Evolutionary conservation across 805 yeast species (phyloP).

Genomic region (Isabelozyma heimii): DNA sequence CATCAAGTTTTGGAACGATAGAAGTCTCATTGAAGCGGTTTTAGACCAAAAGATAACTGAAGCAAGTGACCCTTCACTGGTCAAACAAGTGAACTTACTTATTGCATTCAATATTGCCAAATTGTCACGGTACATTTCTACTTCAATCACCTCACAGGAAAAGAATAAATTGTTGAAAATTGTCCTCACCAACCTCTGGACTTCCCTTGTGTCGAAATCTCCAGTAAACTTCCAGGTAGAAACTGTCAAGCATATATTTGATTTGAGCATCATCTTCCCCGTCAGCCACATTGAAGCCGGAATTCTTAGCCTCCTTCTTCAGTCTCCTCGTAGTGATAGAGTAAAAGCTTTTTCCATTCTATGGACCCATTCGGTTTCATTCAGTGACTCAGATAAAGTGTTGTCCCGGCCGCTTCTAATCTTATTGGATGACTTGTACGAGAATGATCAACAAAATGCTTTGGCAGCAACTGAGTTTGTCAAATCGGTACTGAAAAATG

Average conservation of each 20-base stretch:
- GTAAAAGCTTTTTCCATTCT: slow-evolving; percentile 58
- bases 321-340: slow-evolving; percentile 30
- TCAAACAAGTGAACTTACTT: slow-evolving; percentile 13
- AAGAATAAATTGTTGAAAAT: slow-evolving; percentile 38
- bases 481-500: slow-evolving; percentile 40
- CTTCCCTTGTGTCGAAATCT: slow-evolving; percentile 44
- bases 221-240: slow-evolving; percentile 64
- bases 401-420: slow-evolving; percentile 64
- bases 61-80: slow-evolving; percentile 3
- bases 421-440: slow-evolving; percentile 60
- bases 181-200: slow-evolving; percentile 52
- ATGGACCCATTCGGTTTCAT: slow-evolving; percentile 68
- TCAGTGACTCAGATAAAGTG: slow-evolving; percentile 48
- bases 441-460: slow-evolving; percentile 40
- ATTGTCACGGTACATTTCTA: slow-evolving; percentile 35
- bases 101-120: slow-evolving; percentile 44
- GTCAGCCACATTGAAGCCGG: slow-evolving; percentile 70
- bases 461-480: slow-evolving; percentile 51
- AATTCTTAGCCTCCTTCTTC: slow-evolving; percentile 52
- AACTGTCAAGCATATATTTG: slow-evolving; percentile 62
- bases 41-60: slow-evolving; percentile 9
- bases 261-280: slow-evolving; percentile 53
- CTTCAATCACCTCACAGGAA: slow-evolving; percentile 26
- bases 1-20: slow-evolving; percentile 3
- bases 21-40: slow-evolving; percentile 10